Evolutionary conservation across 345 rosid genomes (phyloP), one percentile per base, ranked within the genome.

Genomic region (Acer yangbiense): DNA sequence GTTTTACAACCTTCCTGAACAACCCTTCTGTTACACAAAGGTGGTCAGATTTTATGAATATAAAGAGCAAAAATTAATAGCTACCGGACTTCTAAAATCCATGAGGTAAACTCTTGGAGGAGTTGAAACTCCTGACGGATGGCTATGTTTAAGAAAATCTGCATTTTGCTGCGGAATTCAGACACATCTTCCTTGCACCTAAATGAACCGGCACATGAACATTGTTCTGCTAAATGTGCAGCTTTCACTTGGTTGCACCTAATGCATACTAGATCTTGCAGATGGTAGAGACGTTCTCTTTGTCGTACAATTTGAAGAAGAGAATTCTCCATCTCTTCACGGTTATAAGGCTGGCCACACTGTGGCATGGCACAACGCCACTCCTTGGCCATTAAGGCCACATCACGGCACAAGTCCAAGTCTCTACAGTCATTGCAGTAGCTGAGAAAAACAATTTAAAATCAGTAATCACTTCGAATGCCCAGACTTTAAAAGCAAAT

Each of bases 171-270:
- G 3, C 75, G 85, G 82, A 91, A 94, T 72, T 91, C 92, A 16
- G 94, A 75, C n/a, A 61, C 77, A 9, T 83, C 88, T 83, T 94
- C 98, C 84, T 85, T 91, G 88, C 97, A 92, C 76, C 85, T 79
- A 75, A 83, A 91, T 18, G 95, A 86, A 76, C 98, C 98, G n/a
- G 88, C 91, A 69, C 98, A 95, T 48, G 81, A 83, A 52, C 98
- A 95, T 74, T 90, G 95, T 85, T 92, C 93, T 29, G 94, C 82
- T 78, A 95, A 80, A 86, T 95, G 97, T 41, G 90, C 91, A 2
- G 93, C 95, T 86, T 95, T 95, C 83, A 95, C 94, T 76, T 91
- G 98, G 79, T 89, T 91, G 86, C 98, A 95, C 86, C 95, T 83
- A 23, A 73, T 72, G 86, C 97, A 93, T 65, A 88, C 86, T 66